Evolutionary conservation across 2,329 filamentous ascomycete genomes (phyloP).

Genomic region (Didymella lethalis): DNA sequence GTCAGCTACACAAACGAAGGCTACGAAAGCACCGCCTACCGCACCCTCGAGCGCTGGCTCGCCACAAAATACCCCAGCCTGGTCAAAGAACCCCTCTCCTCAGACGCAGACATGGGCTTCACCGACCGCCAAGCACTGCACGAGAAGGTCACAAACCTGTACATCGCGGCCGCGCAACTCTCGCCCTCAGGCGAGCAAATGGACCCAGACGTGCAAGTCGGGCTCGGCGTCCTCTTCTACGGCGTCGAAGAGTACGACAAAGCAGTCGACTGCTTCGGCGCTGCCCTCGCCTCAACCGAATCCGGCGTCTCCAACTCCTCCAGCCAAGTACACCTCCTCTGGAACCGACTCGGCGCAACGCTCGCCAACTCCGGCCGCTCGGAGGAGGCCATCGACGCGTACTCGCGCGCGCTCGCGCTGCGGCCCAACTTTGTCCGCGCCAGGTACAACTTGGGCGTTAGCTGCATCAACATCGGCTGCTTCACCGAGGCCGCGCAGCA

Average conservation of each 20-base stretch:
- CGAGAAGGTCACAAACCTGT: conserved; percentile 86
- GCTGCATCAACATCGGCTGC: conserved; percentile 97
- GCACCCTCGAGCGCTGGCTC: conserved; percentile 95
- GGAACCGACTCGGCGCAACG: conserved; percentile 96
- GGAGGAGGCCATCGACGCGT: conserved; percentile 96
- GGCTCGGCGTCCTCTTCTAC: conserved; percentile 95
- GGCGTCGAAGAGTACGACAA: conserved; percentile 98
- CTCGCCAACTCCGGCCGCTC: conserved; percentile 92
- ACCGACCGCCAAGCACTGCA: conserved; percentile 91
- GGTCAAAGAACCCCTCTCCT: conserved; percentile 74
- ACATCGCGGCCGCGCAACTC: conserved; percentile 90
- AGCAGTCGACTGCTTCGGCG: conserved; percentile 96
- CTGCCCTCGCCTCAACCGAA: conserved; percentile 86
- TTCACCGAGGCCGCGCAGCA: conserved; percentile 93
- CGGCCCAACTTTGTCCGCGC: conserved; percentile 97
- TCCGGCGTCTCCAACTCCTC: conserved; percentile 82
- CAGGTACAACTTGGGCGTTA: conserved; percentile 94
- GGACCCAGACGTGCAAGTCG: conserved; percentile 98
- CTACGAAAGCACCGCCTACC: conserved; percentile 95
- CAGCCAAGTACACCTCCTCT: conserved; percentile 89
- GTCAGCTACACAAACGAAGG: conserved; percentile 99
- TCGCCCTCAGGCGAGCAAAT: conserved; percentile 93
- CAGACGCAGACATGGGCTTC: conserved; percentile 86
- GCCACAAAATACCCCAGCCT: conserved; percentile 92
- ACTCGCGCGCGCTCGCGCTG: conserved; percentile 88